Base-by-base conservation (phyloP, 2,329 filamentous ascomycete species). In the Xylaria hypoxylon region DNA sequence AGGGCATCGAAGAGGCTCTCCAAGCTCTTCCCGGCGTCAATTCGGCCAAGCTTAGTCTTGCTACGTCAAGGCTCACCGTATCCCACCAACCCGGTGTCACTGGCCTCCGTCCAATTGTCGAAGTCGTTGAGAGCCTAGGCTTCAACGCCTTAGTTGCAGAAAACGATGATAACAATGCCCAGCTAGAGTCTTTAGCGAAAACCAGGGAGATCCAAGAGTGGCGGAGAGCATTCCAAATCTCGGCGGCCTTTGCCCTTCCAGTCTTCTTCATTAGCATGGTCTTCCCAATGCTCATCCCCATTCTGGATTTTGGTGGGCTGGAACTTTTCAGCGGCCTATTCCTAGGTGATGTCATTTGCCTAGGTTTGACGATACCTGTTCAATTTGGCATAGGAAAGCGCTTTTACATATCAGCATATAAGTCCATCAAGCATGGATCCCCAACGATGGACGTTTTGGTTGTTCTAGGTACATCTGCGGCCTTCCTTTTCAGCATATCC, bases 391-490 rank as follows among this genome's bases (percentile, higher is more conserved):
- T 99, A 75, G 96, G 96, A 70, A 94, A 90, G 80, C 92, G 96
- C 15, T 99, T 98, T 78, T 99, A 99, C 77, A 79, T 91, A 65
- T 96, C 93, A 28, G 94, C 95, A n/a, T 98, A 88, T 81, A 97
- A 96, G 78, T 97, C 94, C 1, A 78, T 99, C 73, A 93, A 91
- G 79, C 96, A 99, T 78, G 88, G 89, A 22, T 92, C 94, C 5
- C 95, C 96, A 0, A 99, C 96, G 0, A 99, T 99, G 96, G 96
- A 99, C 77, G 96, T 98, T 1, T 85, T 99, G 24, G 92, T 99
- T 59, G 92, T 97, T 64, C 83, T 99, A 19, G 96, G 96, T 59
- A 99, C 96, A 6, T 97, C 94, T 0, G 91, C 94, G 24, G 96
- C 96, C 22, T 99, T 98, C 82, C 96, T 97, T 80, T 99, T 97